Evolutionary conservation across 768 basidiomycete species (phyloP).

Genomic region (Boletus huronensis): DNA sequence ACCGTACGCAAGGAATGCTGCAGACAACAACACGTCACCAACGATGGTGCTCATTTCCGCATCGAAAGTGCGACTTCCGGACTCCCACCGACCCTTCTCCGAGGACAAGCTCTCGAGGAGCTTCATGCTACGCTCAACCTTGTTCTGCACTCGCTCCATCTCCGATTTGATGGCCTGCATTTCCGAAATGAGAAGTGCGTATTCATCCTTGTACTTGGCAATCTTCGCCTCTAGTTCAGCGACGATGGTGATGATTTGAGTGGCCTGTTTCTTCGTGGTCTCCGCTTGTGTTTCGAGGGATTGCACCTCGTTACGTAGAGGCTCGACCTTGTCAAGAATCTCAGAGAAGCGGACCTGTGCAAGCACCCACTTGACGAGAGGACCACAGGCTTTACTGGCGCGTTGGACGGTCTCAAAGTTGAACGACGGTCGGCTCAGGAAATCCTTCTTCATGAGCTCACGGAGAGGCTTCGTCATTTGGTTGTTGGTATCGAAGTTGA

Average conservation of each 20-base stretch:
- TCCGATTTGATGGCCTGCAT: slow-evolving; percentile 95
- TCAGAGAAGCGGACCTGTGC: slow-evolving; percentile 97
- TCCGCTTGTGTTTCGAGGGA: slow-evolving; percentile 90
- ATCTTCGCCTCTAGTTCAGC: slow-evolving; percentile 91
- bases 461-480: slow-evolving; percentile 90
- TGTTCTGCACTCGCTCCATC: slow-evolving; percentile 97
- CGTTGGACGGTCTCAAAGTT: slow-evolving; percentile 95
- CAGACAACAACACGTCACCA: slow-evolving; percentile 92
- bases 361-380: slow-evolving; percentile 96
- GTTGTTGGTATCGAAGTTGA: slow-evolving; percentile 88
- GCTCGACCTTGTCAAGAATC: slow-evolving; percentile 95
- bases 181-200: slow-evolving; percentile 93
- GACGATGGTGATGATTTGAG: slow-evolving; percentile 88
- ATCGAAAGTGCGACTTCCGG: slow-evolving; percentile 92
- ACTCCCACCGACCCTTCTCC: slow-evolving; percentile 91
- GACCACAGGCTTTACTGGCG: slow-evolving; percentile 95
- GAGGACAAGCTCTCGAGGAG: slow-evolving; percentile 92
- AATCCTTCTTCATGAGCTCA: slow-evolving; percentile 90
- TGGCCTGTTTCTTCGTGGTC: slow-evolving; percentile 91
- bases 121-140: slow-evolving; percentile 96
- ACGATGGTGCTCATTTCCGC: slow-evolving; percentile 98
- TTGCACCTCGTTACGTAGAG: slow-evolving; percentile 91
- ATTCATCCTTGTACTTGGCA: slow-evolving; percentile 92
- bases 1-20: slow-evolving; percentile 94
- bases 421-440: slow-evolving; percentile 84